phyloP scores from a whole-genome alignment of 2,329 filamentous ascomycete genomes.

The Fusarium albosuccineum region DNA sequence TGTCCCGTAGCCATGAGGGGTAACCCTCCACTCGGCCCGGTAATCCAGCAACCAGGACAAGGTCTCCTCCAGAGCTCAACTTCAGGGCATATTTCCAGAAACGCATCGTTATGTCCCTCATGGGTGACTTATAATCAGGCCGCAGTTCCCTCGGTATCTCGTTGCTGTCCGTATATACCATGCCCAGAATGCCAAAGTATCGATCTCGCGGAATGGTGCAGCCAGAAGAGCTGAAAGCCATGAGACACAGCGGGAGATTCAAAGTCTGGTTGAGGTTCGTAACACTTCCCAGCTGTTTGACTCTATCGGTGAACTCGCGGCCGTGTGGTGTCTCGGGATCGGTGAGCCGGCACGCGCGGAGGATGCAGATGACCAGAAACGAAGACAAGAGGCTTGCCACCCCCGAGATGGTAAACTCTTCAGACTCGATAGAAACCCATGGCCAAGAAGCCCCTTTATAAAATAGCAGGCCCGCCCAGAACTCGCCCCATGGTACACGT shows the following conservation, averaged over 20 bases:
- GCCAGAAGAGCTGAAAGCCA: neutral
- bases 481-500: slow-evolving; percentile 2
- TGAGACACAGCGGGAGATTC: neutral
- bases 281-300: neutral
- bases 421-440: neutral
- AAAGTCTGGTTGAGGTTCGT: neutral
- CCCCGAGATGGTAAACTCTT: too few relatives aligned
- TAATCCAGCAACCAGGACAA: neutral
- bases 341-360: neutral
- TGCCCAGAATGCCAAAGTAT: slow-evolving; percentile 20
- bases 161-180: neutral
- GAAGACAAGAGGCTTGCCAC: neutral
- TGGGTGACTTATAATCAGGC: neutral
- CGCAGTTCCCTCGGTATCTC: neutral
- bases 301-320: neutral
- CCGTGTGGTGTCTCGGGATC: neutral
- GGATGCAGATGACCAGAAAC: neutral
- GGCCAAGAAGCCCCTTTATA: neutral
- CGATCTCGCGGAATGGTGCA: slow-evolving; percentile 10
- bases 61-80: neutral
- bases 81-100: slow-evolving; percentile 19
- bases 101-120: slow-evolving; percentile 10
- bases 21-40: neutral
- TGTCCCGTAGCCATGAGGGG: slow-evolving; percentile 17
- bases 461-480: neutral